A percentile compares a stretch with the other conserved stretches of the same genome.
Evolutionary conservation across 2,329 filamentous ascomycete genomes (phyloP).

Genomic region (Microsporum canis): DNA sequence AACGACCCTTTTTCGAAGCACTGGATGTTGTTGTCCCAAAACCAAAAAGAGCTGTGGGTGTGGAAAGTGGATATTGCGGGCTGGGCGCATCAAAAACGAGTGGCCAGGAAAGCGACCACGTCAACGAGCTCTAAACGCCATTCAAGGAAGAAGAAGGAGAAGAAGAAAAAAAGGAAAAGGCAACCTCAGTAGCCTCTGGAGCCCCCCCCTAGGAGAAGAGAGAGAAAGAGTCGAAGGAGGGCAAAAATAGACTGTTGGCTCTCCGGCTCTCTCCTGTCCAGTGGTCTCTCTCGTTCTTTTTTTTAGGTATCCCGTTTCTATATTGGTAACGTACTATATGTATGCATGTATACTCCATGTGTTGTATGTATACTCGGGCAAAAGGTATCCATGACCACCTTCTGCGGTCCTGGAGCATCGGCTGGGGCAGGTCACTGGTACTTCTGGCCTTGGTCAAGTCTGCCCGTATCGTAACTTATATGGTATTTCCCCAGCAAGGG

Average conservation of each 20-base stretch:
- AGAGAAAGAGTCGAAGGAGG: too few relatives aligned
- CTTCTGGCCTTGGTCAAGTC: not conserved
- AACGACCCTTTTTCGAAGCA: not conserved
- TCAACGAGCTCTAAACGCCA: slow-evolving; percentile 11
- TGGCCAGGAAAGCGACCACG: slow-evolving; percentile 17
- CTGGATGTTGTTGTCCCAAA: not conserved
- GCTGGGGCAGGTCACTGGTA: not conserved
- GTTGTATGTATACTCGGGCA: not conserved
- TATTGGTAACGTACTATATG: too few relatives aligned
- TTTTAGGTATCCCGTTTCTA: too few relatives aligned
- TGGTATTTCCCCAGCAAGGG: not conserved
- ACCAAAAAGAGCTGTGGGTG: not conserved
- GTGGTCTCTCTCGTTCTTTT: not conserved
- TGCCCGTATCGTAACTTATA: not conserved
- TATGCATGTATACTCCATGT: too few relatives aligned
- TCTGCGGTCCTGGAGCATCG: not conserved
- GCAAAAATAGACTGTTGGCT: not conserved
- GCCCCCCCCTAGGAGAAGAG: too few relatives aligned
- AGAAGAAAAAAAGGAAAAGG: not conserved
- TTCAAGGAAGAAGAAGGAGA: not conserved
- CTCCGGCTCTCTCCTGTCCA: not conserved
- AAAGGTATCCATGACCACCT: not conserved
- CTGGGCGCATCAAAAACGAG: slow-evolving; percentile 10
- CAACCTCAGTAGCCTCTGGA: too few relatives aligned
- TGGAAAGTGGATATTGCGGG: not conserved